Conservation (phyloP, 139 green algal genomes). For the Microglena sp. region DNA sequence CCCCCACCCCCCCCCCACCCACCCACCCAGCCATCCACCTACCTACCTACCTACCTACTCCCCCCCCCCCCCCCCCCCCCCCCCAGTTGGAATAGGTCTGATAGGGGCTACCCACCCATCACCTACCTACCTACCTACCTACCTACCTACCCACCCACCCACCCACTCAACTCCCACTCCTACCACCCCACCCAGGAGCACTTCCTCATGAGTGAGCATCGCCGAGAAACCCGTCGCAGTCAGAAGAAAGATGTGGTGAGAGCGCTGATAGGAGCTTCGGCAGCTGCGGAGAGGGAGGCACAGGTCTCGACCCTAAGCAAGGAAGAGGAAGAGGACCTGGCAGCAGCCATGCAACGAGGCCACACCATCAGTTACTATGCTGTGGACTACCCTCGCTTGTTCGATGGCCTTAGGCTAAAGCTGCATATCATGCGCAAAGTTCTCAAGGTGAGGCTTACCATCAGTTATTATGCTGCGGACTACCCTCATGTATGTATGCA, state of each 20-base stretch:
- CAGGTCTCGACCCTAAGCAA: too few species aligned
- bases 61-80: too few species aligned
- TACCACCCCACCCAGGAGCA: conserved; percentile 16
- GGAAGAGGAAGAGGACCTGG: conserved; percentile 11
- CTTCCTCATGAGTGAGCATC: conserved; percentile 26
- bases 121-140: too few species aligned
- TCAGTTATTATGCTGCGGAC: background rate
- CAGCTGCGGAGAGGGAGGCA: background rate
- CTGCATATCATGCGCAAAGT: conserved; percentile 19
- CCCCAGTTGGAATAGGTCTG: too few species aligned
- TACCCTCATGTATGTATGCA: background rate
- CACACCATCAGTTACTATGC: conserved; percentile 28
- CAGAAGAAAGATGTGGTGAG: conserved; percentile 21
- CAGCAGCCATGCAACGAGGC: conserved; percentile 2
- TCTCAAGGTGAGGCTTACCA: conserved; percentile 12
- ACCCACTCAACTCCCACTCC: background rate
- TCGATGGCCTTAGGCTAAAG: conserved; percentile 25
- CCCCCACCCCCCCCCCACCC: too few species aligned
- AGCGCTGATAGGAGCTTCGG: conserved; percentile 10
- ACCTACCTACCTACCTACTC: too few species aligned
- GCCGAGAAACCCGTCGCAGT: conserved; percentile 19
- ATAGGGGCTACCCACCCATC: too few species aligned
- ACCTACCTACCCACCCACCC: too few species aligned
- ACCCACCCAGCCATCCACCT: too few species aligned
- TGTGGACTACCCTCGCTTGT: conserved; percentile 23